Evolutionary conservation across 768 basidiomycete genomes (phyloP), one percentile per base, ranked within the genome.

Genomic region (Filobasidium floriforme): DNA sequence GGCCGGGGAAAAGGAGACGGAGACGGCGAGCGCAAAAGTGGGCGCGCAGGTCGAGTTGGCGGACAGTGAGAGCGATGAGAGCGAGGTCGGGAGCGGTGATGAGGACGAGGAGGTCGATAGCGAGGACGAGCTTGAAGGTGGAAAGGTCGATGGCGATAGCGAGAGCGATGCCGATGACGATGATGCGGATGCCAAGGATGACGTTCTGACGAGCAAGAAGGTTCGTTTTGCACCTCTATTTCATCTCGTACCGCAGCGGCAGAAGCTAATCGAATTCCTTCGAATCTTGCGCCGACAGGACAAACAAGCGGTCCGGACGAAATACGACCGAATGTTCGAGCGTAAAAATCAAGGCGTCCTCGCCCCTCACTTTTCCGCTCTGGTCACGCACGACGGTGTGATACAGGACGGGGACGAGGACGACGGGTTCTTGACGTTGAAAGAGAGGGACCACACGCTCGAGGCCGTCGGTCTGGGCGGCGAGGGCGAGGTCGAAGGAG

Each of bases 301-400:
- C 41, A 66, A 67, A 26, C 29, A 46, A 26, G 66, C 68, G n/a
- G 76, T 78, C 7, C 85, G 89, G 60, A 97, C 94, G 1, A 97
- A 94, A 80, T 96, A 97, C 77, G 94, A 97, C 78, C 86, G 90
- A 61, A 97, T 99, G 92, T 98, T 97, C 76, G 89, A 89, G 74
- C 86, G 93, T 65, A 94, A 90, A 77, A 97, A 96, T 76, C 93
- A 96, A 77, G 88, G 86, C 69, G 87, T 97, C 59, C 83, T 97
- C 40, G 91, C 92, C 0, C 85, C 87, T 67, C 92, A 96, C 77
- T 97, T 96, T 80, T 83, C 82, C 65, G 91, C 90, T 73, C 86
- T 99, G 44, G 82, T 98, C 67, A 89, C 90, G 68, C 87, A 87
- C 70, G 81, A 76, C 40, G 80, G 79, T 10, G 81, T 77, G 14